These are phyloP conservation scores for Ploettnerulaceae sp. DNA, from an alignment of 2,329 filamentous ascomycete species.

Conservation along the genomic window DNA sequence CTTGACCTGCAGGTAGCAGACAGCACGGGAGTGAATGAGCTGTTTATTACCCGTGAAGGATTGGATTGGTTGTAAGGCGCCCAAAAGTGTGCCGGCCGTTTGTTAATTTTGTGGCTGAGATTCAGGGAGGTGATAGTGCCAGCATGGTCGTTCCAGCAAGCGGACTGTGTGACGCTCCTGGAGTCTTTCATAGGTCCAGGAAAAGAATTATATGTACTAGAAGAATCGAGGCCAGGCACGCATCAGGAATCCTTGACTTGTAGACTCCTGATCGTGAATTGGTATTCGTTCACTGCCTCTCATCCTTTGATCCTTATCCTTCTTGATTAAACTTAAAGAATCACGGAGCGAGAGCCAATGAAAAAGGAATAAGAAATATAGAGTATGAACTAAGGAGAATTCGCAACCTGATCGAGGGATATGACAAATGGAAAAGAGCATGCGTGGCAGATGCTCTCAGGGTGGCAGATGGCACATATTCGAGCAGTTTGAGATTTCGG, in stretches of 20 bases:
- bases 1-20: slow-evolving; percentile 2
- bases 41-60: slow-evolving; percentile 13
- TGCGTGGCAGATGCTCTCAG: neutral
- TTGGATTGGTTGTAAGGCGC: slow-evolving; percentile 3
- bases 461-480: neutral
- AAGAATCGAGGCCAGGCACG: slow-evolving; percentile 2
- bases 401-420: neutral
- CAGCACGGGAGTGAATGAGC: slow-evolving; percentile 8
- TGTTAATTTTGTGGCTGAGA: slow-evolving; percentile 7
- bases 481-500: neutral
- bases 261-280: neutral
- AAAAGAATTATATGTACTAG: neutral
- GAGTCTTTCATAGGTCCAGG: slow-evolving; percentile 11
- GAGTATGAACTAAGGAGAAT: neutral
- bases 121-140: neutral
- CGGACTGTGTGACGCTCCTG: slow-evolving; percentile 1
- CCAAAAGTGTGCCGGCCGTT: neutral
- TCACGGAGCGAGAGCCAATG: neutral
- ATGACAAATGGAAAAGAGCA: neutral
- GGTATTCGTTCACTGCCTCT: slow-evolving; percentile 5
- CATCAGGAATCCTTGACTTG: slow-evolving; percentile 2
- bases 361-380: neutral
- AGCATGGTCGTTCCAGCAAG: slow-evolving; percentile 9
- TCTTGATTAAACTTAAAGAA: slow-evolving; percentile 1
- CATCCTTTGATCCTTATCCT: neutral